phyloP scores from a whole-genome alignment of 331 rosid genomes.

The Acacia concinna region DNA sequence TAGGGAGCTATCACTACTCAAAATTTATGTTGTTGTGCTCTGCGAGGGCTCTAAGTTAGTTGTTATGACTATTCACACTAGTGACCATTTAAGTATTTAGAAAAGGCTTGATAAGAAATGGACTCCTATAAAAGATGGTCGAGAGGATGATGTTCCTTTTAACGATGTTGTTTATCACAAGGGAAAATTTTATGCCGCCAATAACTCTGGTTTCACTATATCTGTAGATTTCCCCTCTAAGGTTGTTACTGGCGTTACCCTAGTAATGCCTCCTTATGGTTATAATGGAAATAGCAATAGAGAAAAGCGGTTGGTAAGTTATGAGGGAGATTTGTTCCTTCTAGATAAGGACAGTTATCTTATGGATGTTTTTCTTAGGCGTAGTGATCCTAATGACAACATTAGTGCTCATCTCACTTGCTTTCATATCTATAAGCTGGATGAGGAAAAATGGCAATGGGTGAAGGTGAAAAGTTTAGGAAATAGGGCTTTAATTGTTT shows the following conservation, averaged over 20 bases:
- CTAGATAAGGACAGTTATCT: conserved; percentile 31
- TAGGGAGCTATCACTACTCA: too few relatives aligned
- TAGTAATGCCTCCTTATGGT: conserved; percentile 18
- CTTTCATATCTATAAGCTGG: conserved; percentile 36
- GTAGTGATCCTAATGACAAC: neutral
- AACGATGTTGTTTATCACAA: conserved; percentile 37
- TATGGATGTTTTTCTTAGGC: neutral
- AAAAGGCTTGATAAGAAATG: too few relatives aligned
- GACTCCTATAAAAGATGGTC: too few relatives aligned
- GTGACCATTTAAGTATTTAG: conserved; percentile 36
- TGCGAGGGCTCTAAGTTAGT: neutral
- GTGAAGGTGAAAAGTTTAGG: conserved; percentile 38
- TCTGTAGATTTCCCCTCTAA: neutral
- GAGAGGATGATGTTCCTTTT: neutral
- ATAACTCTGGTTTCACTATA: conserved; percentile 34
- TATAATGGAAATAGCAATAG: neutral
- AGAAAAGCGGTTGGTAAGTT: conserved; percentile 34
- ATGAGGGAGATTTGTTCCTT: conserved; percentile 35
- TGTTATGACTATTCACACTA: conserved; percentile 18
- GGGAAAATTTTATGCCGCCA: conserved; percentile 37
- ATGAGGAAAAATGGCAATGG: conserved; percentile 43
- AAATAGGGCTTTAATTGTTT: conserved; percentile 34
- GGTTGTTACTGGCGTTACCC: conserved; percentile 29
- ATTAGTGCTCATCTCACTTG: neutral
- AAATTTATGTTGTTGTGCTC: neutral